phyloP scores from a whole-genome alignment of 192 early-diverging fungal genomes.

The Entophlyctis luteolus region DNA sequence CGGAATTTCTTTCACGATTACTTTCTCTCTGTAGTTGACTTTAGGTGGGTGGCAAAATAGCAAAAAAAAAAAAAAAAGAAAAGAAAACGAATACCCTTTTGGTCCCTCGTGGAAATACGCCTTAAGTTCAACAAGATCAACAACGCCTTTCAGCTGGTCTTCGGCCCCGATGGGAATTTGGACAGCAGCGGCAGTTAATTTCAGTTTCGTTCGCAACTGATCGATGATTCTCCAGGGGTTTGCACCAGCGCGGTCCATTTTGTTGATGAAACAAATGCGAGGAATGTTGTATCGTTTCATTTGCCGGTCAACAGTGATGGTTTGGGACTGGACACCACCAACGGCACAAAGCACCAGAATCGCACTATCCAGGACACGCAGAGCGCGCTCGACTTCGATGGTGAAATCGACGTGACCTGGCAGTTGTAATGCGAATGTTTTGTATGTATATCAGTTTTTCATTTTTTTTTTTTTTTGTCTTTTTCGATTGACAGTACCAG shows the following conservation, averaged over 20 bases:
- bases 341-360: slow-evolving; percentile 92
- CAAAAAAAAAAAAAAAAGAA: slow-evolving; percentile 45
- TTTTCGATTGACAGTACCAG: slow-evolving; percentile 57
- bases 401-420: slow-evolving; percentile 94
- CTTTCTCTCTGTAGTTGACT: slow-evolving; percentile 53
- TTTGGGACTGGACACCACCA: slow-evolving; percentile 94
- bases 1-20: slow-evolving; percentile 53
- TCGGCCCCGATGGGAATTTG: slow-evolving; percentile 77
- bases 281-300: slow-evolving; percentile 81
- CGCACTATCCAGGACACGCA: slow-evolving; percentile 91
- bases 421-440: not conserved
- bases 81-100: slow-evolving; percentile 60
- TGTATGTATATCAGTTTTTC: not conserved
- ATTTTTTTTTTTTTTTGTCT: not conserved
- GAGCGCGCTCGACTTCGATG: slow-evolving; percentile 88
- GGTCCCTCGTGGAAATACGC: slow-evolving; percentile 86
- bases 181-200: slow-evolving; percentile 45
- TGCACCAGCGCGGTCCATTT: slow-evolving; percentile 74
- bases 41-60: too few species aligned
- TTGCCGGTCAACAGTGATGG: slow-evolving; percentile 82
- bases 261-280: slow-evolving; percentile 91
- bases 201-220: slow-evolving; percentile 50
- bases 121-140: slow-evolving; percentile 84
- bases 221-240: slow-evolving; percentile 70
- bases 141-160: slow-evolving; percentile 80